Evolutionary conservation across 495 filamentous ascomycete genomes (phyloP).

Genomic region (Neurospora sp.): DNA sequence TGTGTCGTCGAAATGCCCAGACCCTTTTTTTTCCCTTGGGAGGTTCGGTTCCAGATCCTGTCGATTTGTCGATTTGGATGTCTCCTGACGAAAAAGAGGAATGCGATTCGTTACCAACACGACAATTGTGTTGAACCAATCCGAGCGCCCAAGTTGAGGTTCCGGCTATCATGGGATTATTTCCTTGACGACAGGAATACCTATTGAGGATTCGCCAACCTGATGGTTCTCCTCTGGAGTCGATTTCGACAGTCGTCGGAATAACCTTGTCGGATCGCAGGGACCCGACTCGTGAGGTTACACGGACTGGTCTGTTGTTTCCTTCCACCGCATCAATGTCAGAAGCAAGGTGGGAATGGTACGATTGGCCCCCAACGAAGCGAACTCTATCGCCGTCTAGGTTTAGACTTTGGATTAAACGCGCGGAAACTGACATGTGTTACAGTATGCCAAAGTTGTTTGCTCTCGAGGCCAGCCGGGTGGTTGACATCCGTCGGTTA

Average conservation of each 20-base stretch:
- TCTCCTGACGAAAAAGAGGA: neutral
- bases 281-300: neutral
- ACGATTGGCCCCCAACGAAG: neutral
- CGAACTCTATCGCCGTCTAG: neutral
- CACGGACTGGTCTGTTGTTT: neutral
- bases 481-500: neutral
- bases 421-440: neutral
- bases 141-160: neutral
- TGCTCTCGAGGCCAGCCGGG: neutral
- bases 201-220: neutral
- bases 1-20: neutral
- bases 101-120: neutral
- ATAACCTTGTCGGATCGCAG: neutral
- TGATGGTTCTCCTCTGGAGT: neutral
- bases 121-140: neutral
- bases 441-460: neutral
- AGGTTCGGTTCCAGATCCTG: neutral
- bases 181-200: neutral
- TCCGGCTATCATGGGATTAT: neutral
- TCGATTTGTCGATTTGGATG: neutral
- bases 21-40: neutral
- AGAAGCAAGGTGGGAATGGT: neutral
- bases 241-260: neutral
- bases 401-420: neutral
- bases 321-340: neutral